These are phyloP conservation scores for Cerioporus squamosus DNA, from an alignment of 1,284 basidiomycete species.

Conservation along the genomic window DNA sequence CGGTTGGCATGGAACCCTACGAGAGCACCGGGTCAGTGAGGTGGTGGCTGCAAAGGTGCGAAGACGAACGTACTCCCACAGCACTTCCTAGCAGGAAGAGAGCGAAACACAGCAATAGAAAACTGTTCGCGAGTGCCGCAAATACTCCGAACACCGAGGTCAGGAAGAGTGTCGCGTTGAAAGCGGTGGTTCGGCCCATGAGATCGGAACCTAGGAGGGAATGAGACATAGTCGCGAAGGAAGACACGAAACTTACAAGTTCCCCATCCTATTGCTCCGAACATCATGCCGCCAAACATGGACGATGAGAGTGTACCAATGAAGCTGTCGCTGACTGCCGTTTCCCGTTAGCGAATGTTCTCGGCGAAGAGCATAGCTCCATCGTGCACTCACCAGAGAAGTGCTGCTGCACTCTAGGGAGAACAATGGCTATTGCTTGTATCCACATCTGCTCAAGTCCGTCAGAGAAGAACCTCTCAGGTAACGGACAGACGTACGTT, in stretches of 20 bases:
- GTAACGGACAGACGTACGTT: slow-evolving; percentile 57
- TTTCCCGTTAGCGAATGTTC: too few species aligned
- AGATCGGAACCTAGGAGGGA: slow-evolving; percentile 63
- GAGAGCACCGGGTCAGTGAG: slow-evolving; percentile 13
- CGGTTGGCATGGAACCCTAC: slow-evolving; percentile 94
- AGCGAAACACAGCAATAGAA: slow-evolving; percentile 71
- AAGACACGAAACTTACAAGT: slow-evolving; percentile 57
- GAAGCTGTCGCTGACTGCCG: slow-evolving; percentile 68
- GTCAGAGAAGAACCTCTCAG: slow-evolving; percentile 31
- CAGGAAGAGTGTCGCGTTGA: slow-evolving; percentile 91
- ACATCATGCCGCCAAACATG: slow-evolving; percentile 95
- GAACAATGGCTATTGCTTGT: slow-evolving; percentile 86
- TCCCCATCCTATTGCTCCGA: slow-evolving; percentile 93
- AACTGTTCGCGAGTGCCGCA: slow-evolving; percentile 79
- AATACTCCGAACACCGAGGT: slow-evolving; percentile 90
- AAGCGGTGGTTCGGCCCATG: slow-evolving; percentile 85
- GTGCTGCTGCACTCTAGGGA: slow-evolving; percentile 91
- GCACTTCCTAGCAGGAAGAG: slow-evolving; percentile 92
- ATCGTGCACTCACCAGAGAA: slow-evolving; percentile 59
- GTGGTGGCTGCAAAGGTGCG: not conserved
- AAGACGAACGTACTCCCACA: slow-evolving; percentile 67
- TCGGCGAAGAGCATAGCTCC: not conserved
- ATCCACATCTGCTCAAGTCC: slow-evolving; percentile 80
- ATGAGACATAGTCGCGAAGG: not conserved
- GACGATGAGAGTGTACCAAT: slow-evolving; percentile 80